Conservation (phyloP, 805 yeast species). For the Nakazawaea peltata region DNA sequence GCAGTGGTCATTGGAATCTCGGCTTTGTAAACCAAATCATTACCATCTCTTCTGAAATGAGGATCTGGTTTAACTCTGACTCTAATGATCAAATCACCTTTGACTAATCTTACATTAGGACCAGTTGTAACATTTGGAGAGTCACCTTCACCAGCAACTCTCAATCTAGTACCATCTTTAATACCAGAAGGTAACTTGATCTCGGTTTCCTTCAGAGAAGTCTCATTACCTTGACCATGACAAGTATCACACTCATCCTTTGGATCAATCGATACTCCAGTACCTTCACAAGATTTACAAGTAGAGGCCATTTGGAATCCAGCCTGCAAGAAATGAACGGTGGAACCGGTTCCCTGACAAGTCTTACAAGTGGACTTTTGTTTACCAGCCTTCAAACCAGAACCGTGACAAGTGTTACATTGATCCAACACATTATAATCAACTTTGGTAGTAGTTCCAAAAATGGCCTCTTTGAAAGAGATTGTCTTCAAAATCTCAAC, state of each 20-base stretch:
- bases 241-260: conserved; percentile 71
- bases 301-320: conserved; percentile 97
- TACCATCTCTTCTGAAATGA: conserved; percentile 56
- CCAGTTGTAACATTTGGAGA: conserved; percentile 74
- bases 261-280: conserved; percentile 69
- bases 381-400: conserved; percentile 75
- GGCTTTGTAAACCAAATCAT: conserved; percentile 56
- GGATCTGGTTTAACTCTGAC: conserved; percentile 73
- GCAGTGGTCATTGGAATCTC: conserved; percentile 92
- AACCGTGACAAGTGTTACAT: conserved; percentile 76
- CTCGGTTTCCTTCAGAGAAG: conserved; percentile 58
- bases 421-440: conserved; percentile 67
- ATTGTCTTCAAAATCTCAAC: conserved; percentile 72
- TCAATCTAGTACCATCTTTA: conserved; percentile 75
- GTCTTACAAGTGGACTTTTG: conserved; percentile 71
- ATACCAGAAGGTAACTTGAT: conserved; percentile 88
- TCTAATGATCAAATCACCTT: conserved; percentile 86
- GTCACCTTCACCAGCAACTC: conserved; percentile 86
- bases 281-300: conserved; percentile 80
- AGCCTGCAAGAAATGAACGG: conserved; percentile 76
- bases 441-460: conserved; percentile 62
- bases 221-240: conserved; percentile 83
- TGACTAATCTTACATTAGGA: conserved; percentile 54
- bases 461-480: conserved; percentile 78
- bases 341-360: conserved; percentile 92